Evolutionary conservation across 163 green algal genomes (phyloP).

Genomic region (Prototheca wickerhamii): DNA sequence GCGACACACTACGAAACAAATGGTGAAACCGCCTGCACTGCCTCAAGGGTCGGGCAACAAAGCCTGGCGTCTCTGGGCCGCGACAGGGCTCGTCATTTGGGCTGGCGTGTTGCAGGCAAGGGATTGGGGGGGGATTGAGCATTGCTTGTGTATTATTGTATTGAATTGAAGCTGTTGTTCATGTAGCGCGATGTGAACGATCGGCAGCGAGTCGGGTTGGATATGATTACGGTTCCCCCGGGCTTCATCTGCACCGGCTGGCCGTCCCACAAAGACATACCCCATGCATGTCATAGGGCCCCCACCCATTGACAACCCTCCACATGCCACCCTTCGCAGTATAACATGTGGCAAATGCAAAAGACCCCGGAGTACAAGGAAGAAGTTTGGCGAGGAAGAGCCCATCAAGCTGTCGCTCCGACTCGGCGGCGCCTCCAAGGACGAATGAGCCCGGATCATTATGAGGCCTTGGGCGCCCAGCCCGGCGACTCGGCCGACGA

Average conservation of each 20-base stretch:
- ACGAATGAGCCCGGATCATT: conserved; percentile 5
- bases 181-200: no score
- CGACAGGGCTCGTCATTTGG: conserved; percentile 24
- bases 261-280: neutral
- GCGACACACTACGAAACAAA: no score
- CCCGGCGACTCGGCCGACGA: conserved; percentile 16
- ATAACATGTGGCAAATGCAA: conserved; percentile 31
- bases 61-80: conserved; percentile 25
- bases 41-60: neutral
- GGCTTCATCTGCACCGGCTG: no score
- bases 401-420: neutral
- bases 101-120: conserved; percentile 27
- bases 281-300: neutral
- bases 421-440: neutral
- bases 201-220: no score
- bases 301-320: neutral
- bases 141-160: no score
- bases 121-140: no score
- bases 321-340: conserved; percentile 14
- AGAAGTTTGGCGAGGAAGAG: conserved; percentile 19
- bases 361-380: conserved; percentile 32
- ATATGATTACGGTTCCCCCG: no score
- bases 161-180: no score
- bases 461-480: conserved; percentile 37
- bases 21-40: no score